Base-by-base conservation (phyloP, 2,329 filamentous ascomycete species). In the Aspergillus transmontanensis region DNA sequence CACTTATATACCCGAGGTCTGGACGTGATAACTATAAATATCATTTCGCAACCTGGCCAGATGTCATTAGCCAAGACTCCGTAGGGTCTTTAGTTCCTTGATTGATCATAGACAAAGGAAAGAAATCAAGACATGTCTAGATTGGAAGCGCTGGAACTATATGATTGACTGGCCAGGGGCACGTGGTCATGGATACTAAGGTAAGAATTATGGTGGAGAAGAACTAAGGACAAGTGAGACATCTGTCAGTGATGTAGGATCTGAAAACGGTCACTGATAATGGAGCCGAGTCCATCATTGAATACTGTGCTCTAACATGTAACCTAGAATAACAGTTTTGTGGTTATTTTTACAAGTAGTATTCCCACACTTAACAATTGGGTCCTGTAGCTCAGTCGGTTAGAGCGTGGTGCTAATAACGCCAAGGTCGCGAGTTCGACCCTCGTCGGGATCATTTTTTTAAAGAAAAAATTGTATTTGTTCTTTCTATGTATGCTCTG, bases 381-480 rank as follows among this genome's bases (percentile, higher is more conserved):
- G 39, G 51, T 55, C 51, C 51, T 34, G 19, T 55, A 55, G 39
- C 51, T 55, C 51, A 55, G 51, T 55, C 16, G 51, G 51, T 55
- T 55, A 55, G 51, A 55, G 51, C 39, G 51, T 34, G 39, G 51
- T 39, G 51, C 51, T 55, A 55, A 55, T 55, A 55, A 55, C 51
- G 39, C 51, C 39, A 34, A 55, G 39, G 51, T 55, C 51, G 51
- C 39, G 51, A 55, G 51, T 55, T 55, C 51, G 51, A 55, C 32
- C 51, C 51, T 55, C 51, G 14, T 34, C 19, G 51, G 51, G 51
- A 55, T 34, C 51, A 55, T 28, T 39, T 9, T 28, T 55, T 28
- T 7, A 6, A 1, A 6, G 1, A 6, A 28, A 28, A 6, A 28
- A 28, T 7, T 28, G 26, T 28, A 28, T 28, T 28, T 28, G 26